Percentiles rank a stretch among this genome's conserved stretches.
Evolutionary conservation across 176 grass and related monocot species (phyloP).

Genomic region (Themeda triandra): DNA sequence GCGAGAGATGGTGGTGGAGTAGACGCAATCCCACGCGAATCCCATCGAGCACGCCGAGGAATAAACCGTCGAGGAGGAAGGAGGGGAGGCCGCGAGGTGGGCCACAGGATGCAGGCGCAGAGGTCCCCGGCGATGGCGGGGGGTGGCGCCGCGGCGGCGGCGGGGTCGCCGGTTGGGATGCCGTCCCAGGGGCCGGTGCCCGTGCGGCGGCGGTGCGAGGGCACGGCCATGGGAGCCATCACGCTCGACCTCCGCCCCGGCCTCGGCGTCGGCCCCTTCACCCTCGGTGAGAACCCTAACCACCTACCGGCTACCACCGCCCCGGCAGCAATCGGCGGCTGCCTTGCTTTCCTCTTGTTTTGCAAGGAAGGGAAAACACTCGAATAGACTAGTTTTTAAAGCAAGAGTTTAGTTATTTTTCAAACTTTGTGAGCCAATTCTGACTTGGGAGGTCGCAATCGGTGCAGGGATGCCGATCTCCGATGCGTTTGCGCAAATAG

Average conservation of each 20-base stretch:
- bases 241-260: slow-evolving; percentile 91
- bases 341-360: background rate
- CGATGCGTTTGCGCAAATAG: slow-evolving; percentile 83
- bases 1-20: slow-evolving; percentile 26
- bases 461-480: slow-evolving; percentile 88
- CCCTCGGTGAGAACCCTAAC: slow-evolving; percentile 66
- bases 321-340: background rate
- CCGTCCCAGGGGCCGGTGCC: slow-evolving; percentile 42
- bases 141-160: background rate
- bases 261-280: slow-evolving; percentile 80
- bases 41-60: slow-evolving; percentile 22
- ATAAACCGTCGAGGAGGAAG: background rate
- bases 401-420: background rate
- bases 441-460: slow-evolving; percentile 21
- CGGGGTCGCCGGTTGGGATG: slow-evolving; percentile 19
- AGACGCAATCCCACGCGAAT: slow-evolving; percentile 43
- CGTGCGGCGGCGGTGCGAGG: slow-evolving; percentile 68
- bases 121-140: slow-evolving; percentile 43
- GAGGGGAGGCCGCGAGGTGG: background rate
- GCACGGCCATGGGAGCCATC: slow-evolving; percentile 92
- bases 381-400: slow-evolving; percentile 3
- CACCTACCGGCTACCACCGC: background rate
- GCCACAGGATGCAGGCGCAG: slow-evolving; percentile 44
- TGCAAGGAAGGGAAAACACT: background rate
- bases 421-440: background rate